Evolutionary conservation across 805 yeast genomes (phyloP), one percentile per base, ranked within the genome.

Genomic region (Wickerhamiella shivajii): DNA sequence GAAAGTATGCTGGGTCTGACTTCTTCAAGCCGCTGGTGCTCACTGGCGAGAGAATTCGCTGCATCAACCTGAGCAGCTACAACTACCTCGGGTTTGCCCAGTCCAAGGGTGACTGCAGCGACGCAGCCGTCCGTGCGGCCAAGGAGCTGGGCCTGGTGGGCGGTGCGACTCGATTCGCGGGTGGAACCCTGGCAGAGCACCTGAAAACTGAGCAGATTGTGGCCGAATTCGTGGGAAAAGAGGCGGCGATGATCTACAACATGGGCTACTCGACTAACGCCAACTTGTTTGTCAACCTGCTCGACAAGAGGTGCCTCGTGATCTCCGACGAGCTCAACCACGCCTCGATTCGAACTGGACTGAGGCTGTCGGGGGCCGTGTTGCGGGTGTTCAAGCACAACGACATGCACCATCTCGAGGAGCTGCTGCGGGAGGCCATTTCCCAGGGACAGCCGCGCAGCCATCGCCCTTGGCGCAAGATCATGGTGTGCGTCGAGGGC

Each of bases 261-360:
- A 90, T 83, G 79, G 99, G 99, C 37, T 90, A 83, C 53, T 90
- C 93, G 46, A 90, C 98, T 4, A 90, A 90, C 53, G 93, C 94
- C 13, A 74, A 77, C 47, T 63, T 90, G 35, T 87, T 90, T 52
- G 64, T 83, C 18, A 70, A 93, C 2, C 59, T 90, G 33, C 78
- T 81, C 26, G 93, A 85, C 57, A 69, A 80, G 41, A 77, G 81
- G 52, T 84, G 94, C 51, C 67, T 92, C 37, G 87, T 92, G 31
- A 78, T 90, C 32, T 78, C 93, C 11, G 99, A 90, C 60, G 87
- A 85, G 49, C 67, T 90, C 47, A 90, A 90, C 55, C 99, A 90
- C 56, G 84, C 95, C 4, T 84, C 96, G 1, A 83, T 87, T 45
- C 73, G 99, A 55, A 81, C 87, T 39, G 99, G 99, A 44, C 77